These are phyloP conservation scores for Peterozyma toletana DNA, from an alignment of 805 yeast genomes.

Conservation along the genomic window DNA sequence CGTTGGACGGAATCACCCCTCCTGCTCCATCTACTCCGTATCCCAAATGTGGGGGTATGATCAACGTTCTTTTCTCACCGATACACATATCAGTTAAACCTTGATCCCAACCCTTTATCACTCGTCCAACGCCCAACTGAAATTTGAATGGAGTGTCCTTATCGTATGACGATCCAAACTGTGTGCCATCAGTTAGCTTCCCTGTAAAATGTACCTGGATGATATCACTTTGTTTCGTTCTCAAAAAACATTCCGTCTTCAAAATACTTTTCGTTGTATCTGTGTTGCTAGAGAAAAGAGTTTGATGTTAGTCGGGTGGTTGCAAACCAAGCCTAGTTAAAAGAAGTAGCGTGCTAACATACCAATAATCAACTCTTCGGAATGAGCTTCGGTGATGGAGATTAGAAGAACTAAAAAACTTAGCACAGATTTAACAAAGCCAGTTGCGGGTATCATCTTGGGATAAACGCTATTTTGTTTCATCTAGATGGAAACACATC, in stretches of 20 bases:
- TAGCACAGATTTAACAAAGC: no score
- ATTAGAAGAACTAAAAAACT: no score
- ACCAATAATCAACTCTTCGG: constrained; percentile 17
- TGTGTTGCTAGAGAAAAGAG: background rate
- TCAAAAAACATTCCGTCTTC: constrained; percentile 44
- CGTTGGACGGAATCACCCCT: constrained; percentile 68
- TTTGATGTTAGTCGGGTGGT: no score
- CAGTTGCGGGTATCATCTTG: no score
- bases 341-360: no score
- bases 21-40: constrained; percentile 76
- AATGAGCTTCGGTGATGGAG: no score
- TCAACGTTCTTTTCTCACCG: constrained; percentile 76
- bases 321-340: no score
- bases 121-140: constrained; percentile 66
- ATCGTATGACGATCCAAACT: constrained; percentile 64
- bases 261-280: constrained; percentile 43
- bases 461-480: no score
- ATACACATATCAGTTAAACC: constrained; percentile 76
- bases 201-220: constrained; percentile 80
- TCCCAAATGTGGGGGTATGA: constrained; percentile 71
- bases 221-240: constrained; percentile 56
- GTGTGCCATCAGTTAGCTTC: constrained; percentile 52
- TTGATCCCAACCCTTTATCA: constrained; percentile 85
- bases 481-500: no score
- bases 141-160: constrained; percentile 66